phyloP scores from a whole-genome alignment of 345 rosid species.

The Citrus australasica region DNA sequence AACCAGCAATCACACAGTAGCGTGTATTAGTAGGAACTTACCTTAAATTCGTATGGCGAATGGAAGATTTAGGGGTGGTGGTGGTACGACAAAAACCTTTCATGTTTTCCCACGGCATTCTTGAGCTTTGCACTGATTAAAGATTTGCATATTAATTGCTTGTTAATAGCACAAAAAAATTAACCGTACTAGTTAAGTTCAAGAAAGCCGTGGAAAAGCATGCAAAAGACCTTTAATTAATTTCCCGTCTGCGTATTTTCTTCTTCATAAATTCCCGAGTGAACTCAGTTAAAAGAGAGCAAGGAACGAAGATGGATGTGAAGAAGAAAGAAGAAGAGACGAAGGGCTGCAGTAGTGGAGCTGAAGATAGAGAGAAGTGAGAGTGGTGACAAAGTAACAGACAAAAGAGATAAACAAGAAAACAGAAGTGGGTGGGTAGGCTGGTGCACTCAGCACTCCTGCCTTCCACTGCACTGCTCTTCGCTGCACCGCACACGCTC shows the following conservation, averaged over 20 bases:
- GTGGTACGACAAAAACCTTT: conserved; percentile 11
- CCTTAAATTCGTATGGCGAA: neutral
- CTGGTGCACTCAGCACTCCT: too few species aligned
- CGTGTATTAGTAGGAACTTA: neutral
- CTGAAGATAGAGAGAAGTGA: too few species aligned
- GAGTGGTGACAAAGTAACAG: too few species aligned
- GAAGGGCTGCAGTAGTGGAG: neutral
- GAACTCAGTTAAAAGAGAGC: neutral
- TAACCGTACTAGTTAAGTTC: conserved; percentile 19
- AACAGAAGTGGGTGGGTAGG: too few species aligned
- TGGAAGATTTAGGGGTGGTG: neutral
- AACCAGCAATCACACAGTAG: too few species aligned
- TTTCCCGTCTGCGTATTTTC: neutral
- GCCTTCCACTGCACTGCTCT: too few species aligned
- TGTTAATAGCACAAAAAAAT: too few species aligned
- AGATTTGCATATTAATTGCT: neutral
- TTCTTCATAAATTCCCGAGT: neutral
- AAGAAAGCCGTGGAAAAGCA: conserved; percentile 52
- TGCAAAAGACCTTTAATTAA: conserved; percentile 19
- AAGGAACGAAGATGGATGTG: neutral
- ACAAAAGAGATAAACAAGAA: too few species aligned
- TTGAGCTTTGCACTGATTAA: conserved; percentile 20
- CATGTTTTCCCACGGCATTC: conserved; percentile 37
- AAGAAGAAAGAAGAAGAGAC: too few species aligned
- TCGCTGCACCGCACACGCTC: too few species aligned